Evolutionary conservation across 2,329 filamentous ascomycete genomes (phyloP), one percentile per base, ranked within the genome.

Genomic region (Arthrobotrys iridis): DNA sequence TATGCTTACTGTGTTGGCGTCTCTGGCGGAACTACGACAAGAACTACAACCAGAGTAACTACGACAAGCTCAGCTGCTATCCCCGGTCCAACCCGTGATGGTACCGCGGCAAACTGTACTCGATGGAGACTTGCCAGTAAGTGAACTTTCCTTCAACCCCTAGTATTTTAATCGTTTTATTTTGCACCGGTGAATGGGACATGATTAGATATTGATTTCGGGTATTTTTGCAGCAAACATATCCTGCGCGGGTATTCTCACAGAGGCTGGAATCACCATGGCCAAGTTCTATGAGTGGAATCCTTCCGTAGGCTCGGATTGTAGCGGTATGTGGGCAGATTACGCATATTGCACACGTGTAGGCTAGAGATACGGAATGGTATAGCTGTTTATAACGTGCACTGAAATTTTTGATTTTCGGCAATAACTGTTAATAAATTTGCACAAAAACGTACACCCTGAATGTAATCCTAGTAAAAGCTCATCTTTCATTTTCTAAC

Each of bases 221-320:
- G 46, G 50, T 5, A 5, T 46, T 33, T 35, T 46, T 37, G 43
- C 43, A 57, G 66, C 45, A 4, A 58, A 58, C 1, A 68, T 65
- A 41, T 70, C 63, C 30, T 77, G 77, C 40, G 45, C 43, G 28
- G 68, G 62, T 28, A 46, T 78, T n/a, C 65, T 74, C 13, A 60
- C 62, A 40, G 41, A 59, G 15, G 66, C 73, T 8, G 52, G 62
- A 7, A 67, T 79, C 20, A 79, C 78, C 4, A 70, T 79, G 13
- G 76, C 67, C n/a, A 55, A 78, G 48, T 77, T 79, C 40, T 77
- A 62, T 11, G 28, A 18, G 24, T 78, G 71, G 50, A 78, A 79
- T 40, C 62, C 75, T 18, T 67, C 64, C n/a, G 70, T 79, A 18
- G 63, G 76, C 10, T 50, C 68, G 6, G 72, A 79, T 33, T 79